Base-by-base conservation (phyloP, 169 alveolate genomes). In the Plasmodium blacklocki region DNA sequence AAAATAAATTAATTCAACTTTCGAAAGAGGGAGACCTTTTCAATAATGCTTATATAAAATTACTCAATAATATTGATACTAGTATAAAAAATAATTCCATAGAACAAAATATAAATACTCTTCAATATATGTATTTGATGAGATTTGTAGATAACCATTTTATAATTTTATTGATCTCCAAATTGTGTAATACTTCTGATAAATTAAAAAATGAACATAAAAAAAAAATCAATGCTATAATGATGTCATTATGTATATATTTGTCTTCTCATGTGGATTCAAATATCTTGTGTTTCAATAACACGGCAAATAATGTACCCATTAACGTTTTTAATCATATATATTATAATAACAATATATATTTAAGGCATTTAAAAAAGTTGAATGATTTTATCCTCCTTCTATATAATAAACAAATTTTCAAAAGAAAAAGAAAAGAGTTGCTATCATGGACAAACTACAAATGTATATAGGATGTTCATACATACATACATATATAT, bases 381-480 rank as follows among this genome's bases (percentile, higher is more conserved):
- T 50, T 83, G 59, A 50, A 63, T 14, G 83, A 67, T 15, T 83
- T 83, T 50, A 54, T 83, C 26, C 18, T 68, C 29, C 86, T 83
- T 47, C 15, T 83, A 43, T 47, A 83, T 26, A 59, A 83, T 21
- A 83, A 83, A 71, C 43, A 83, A 11, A 70, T 83, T 54, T 83
- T 83, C 47, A 83, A 71, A 59, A 83, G 73, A 73, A 83, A 83
- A 39, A 83, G 91, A 56, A 83, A 83, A 29, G 91, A 83, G 32
- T 58, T 83, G 66, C 63, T 68, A 26, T 83, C 91, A 19, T 83
- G 91, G 91, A 47, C 91, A 54, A 83, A 83, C 56, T 83, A 83
- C 52, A 83, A 83, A 43, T 52, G 70, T 39, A 12, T 71, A 26
- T 83, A 50, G 59, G 29, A 66, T 4, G 32, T 14, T 8, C 58